Evolutionary conservation across 768 basidiomycete genomes (phyloP), one percentile per base, ranked within the genome.

Genomic region (Mycena haematopus): DNA sequence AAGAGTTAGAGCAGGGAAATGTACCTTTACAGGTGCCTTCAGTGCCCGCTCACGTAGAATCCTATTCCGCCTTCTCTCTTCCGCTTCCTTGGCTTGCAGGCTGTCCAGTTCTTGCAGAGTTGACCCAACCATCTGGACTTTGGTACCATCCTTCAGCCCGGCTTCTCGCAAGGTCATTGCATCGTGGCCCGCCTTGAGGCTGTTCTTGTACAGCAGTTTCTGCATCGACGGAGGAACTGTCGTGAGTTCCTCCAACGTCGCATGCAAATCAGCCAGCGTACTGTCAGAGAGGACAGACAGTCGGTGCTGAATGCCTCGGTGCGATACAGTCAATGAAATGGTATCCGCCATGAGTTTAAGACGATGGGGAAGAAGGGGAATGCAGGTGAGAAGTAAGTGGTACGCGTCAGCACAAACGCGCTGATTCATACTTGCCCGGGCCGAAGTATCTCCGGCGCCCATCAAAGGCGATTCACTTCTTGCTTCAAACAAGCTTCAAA

Each of bases 191-290:
- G 72, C 59, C 55, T 76, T 82, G 13, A 73, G 58, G 53, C 77
- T 82, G 79, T 89, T 92, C 70, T 86, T 90, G 76, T 82, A 89
- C 10, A 92, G 72, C 44, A 92, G 77, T 69, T 93, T 93, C 77
- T 93, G 91, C 42, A 87, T 75, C 3, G 79, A 71, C 4, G 85
- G 80, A 0, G 90, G 89, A 13, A 92, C 87, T 25, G 80, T 78
- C 2, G 90, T 92, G 29, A 91, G 79, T 65, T 86, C 81, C 70
- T 88, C 84, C 5, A 92, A 70, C 31, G 71, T 79, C 1, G 76
- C 67, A 56, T 86, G 81, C 2, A 93, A 76, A 11, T 69, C 70
- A 2, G 76, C 72, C n/a, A 93, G 69, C 3, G 89, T 82, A 51
- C 76, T 77, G 44, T 86, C 78, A 0, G 81, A 73, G n/a, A 76